Evolutionary conservation across 805 yeast genomes (phyloP).

Genomic region (Torulaspora indica): DNA sequence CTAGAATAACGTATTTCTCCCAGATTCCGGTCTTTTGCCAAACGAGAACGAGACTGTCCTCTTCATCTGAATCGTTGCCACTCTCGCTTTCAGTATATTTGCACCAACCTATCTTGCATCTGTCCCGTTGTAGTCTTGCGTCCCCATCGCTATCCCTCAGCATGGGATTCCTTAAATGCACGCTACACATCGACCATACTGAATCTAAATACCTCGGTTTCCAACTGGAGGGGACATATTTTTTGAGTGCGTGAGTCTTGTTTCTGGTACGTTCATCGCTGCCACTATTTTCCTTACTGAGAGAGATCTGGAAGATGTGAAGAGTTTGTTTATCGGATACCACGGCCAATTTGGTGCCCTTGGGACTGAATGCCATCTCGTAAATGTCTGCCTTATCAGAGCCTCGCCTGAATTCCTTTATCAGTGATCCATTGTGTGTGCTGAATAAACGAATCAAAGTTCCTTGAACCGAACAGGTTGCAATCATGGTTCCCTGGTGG

Average conservation of each 20-base stretch:
- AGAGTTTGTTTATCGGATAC: constrained; percentile 85
- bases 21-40: constrained; percentile 74
- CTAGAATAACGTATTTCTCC: constrained; percentile 79
- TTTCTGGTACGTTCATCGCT: constrained; percentile 23
- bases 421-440: constrained; percentile 52
- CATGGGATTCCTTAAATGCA: constrained; percentile 42
- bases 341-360: constrained; percentile 72
- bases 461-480: constrained; percentile 87
- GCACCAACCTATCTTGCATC: constrained; percentile 35
- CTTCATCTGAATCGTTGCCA: constrained; percentile 38
- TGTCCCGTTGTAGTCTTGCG: constrained; percentile 23
- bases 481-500: constrained; percentile 70
- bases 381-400: constrained; percentile 77
- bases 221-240: constrained; percentile 47
- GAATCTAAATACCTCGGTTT: constrained; percentile 73
- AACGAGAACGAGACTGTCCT: constrained; percentile 64
- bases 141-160: constrained; percentile 25
- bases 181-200: constrained; percentile 82
- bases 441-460: constrained; percentile 82
- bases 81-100: constrained; percentile 8
- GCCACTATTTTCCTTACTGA: constrained; percentile 23
- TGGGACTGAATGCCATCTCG: constrained; percentile 78
- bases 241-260: constrained; percentile 62
- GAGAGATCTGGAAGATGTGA: constrained; percentile 65
- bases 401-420: constrained; percentile 88